A percentile compares a stretch with the other conserved stretches of the same genome.
Conservation (phyloP, 2,329 filamentous ascomycete genomes). For the Ceratocystis lukuohia region DNA sequence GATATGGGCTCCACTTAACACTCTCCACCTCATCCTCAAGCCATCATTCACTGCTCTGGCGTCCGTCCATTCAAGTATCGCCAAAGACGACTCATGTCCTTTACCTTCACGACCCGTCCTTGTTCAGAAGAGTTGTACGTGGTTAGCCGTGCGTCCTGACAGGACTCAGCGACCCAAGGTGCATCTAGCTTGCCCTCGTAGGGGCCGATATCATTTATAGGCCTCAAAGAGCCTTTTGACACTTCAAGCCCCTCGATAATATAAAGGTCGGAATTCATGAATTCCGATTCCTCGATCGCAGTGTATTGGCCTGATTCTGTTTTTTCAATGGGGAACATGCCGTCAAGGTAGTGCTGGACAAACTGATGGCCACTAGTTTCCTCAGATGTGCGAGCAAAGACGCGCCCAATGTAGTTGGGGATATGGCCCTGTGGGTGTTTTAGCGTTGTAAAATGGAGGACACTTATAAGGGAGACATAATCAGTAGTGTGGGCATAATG, state of each 20-base stretch:
- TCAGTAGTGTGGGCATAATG: slow-evolving; percentile 66
- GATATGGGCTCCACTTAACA: too few species aligned
- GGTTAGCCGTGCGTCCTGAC: background rate
- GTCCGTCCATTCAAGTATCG: slow-evolving; percentile 46
- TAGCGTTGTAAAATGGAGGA: slow-evolving; percentile 49
- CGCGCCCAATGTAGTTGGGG: slow-evolving; percentile 46
- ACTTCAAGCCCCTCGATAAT: slow-evolving; percentile 30
- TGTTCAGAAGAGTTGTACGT: slow-evolving; percentile 1
- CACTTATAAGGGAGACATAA: slow-evolving; percentile 61
- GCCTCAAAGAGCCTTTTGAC: slow-evolving; percentile 20
- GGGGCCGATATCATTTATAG: slow-evolving; percentile 26
- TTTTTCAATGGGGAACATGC: slow-evolving; percentile 42
- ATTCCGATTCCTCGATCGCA: slow-evolving; percentile 38
- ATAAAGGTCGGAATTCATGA: slow-evolving; percentile 46
- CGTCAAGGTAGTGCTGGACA: slow-evolving; percentile 48
- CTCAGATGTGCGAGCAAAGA: slow-evolving; percentile 41
- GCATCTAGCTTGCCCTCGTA: slow-evolving; percentile 26
- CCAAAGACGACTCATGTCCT: slow-evolving; percentile 49
- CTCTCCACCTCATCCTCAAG: too few species aligned
- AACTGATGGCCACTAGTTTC: slow-evolving; percentile 44
- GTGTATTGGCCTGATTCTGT: slow-evolving; percentile 33
- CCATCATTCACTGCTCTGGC: slow-evolving; percentile 30
- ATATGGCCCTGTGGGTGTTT: slow-evolving; percentile 34
- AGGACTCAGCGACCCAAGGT: slow-evolving; percentile 14
- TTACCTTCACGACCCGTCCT: slow-evolving; percentile 35